Evolutionary conservation across 2,329 filamentous ascomycete genomes (phyloP).

Genomic region (Penicillium rolfsii): DNA sequence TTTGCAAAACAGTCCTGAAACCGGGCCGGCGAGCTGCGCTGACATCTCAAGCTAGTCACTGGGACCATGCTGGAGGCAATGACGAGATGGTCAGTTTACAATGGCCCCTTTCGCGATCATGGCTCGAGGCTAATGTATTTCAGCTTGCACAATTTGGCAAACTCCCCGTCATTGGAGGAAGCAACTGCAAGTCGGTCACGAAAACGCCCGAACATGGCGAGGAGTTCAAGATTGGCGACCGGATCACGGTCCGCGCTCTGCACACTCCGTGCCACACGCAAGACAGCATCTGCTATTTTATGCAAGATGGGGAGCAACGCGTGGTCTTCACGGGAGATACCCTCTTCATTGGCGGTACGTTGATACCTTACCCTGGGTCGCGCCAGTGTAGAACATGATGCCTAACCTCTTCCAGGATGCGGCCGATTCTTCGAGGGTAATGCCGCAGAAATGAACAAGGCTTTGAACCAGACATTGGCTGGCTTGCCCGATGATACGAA

Average conservation of each 20-base stretch:
- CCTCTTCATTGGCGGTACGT: conserved; percentile 82
- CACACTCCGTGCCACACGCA: conserved; percentile 98
- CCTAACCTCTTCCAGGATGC: conserved; percentile 63
- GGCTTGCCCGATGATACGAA: conserved; percentile 85
- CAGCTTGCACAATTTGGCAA: conserved; percentile 63
- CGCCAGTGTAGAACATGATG: background rate
- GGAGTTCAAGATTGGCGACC: conserved; percentile 77
- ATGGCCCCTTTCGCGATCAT: background rate
- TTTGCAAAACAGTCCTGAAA: background rate
- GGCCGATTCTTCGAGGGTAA: conserved; percentile 95
- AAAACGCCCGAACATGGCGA: conserved; percentile 74
- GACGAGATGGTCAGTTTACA: conserved; percentile 67
- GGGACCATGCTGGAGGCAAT: conserved; percentile 94
- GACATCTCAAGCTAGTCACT: conserved; percentile 64
- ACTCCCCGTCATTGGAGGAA: conserved; percentile 82
- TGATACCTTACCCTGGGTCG: background rate
- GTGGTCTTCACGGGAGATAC: conserved; percentile 97
- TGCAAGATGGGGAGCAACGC: conserved; percentile 73
- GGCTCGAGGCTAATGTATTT: background rate
- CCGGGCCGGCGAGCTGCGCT: conserved; percentile 3
- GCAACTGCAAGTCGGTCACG: conserved; percentile 79
- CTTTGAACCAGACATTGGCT: conserved; percentile 82
- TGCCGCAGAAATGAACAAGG: conserved; percentile 87
- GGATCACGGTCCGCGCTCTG: conserved; percentile 80
- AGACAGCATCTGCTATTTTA: conserved; percentile 94